Conservation (phyloP, 495 filamentous ascomycete genomes). For the Neurospora sp. region DNA sequence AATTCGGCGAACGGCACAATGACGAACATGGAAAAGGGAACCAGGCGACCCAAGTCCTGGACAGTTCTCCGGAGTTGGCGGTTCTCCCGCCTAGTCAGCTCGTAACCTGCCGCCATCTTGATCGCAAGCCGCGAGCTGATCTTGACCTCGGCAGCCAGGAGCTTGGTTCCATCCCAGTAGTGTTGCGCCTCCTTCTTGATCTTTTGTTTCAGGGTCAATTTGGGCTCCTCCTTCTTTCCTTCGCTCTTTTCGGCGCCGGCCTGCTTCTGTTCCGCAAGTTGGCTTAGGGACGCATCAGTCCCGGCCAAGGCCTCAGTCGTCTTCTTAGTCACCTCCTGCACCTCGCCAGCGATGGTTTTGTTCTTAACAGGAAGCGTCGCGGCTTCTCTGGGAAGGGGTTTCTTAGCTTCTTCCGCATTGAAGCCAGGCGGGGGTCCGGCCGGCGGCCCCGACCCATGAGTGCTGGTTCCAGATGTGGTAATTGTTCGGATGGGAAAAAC, state of each 20-base stretch:
- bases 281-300: conserved; percentile 19
- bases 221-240: conserved; percentile 64
- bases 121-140: conserved; percentile 85
- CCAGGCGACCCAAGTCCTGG: conserved; percentile 82
- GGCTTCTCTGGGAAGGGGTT: conserved; percentile 53
- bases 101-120: conserved; percentile 97
- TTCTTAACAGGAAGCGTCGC: conserved; percentile 23
- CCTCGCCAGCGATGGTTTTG: conserved; percentile 20
- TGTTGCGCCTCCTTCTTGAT: conserved; percentile 85
- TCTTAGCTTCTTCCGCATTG: conserved; percentile 83
- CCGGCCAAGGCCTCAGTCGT: conserved; percentile 17
- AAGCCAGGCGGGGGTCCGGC: conserved; percentile 84
- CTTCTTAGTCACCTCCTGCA: conserved; percentile 22
- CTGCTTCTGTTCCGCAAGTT: conserved; percentile 27
- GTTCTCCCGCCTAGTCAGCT: conserved; percentile 87
- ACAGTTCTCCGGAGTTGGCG: conserved; percentile 88
- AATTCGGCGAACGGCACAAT: conserved; percentile 95
- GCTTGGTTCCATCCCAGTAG: conserved; percentile 99
- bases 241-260: conserved; percentile 16
- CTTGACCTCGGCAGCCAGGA: conserved; percentile 82
- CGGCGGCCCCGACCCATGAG: conserved; percentile 35
- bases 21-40: conserved; percentile 94
- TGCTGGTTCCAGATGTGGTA: conserved; percentile 57
- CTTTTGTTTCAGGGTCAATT: conserved; percentile 79
- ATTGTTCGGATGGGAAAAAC: conserved; percentile 54